Evolutionary conservation across 176 grass and related monocot species (phyloP).

Genomic region (Oryza longistaminata): DNA sequence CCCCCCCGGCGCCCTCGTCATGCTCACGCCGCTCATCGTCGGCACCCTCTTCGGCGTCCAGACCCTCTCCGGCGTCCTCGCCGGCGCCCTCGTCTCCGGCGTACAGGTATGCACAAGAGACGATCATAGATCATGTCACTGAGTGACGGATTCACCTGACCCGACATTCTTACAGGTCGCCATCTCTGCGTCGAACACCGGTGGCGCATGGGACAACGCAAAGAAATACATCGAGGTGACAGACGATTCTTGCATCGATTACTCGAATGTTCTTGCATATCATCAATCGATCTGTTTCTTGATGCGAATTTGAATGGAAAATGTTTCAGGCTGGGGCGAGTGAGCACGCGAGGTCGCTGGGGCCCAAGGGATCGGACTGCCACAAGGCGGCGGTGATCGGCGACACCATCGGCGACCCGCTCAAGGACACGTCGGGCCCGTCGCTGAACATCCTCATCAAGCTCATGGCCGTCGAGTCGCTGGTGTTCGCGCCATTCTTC

Average conservation of each 20-base stretch:
- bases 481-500: constrained; percentile 57
- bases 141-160: neutral
- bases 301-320: neutral
- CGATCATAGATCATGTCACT: no score
- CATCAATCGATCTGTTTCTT: neutral
- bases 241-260: neutral
- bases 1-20: constrained; percentile 52
- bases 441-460: constrained; percentile 72
- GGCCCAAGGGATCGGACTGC: constrained; percentile 50
- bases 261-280: neutral
- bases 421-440: constrained; percentile 59
- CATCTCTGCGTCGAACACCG: constrained; percentile 56
- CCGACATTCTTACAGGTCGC: constrained; percentile 30
- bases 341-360: constrained; percentile 46
- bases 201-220: constrained; percentile 59
- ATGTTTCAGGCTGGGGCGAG: constrained; percentile 43
- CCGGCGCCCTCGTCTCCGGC: constrained; percentile 49
- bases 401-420: constrained; percentile 51
- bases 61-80: constrained; percentile 53
- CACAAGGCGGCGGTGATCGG: constrained; percentile 60
- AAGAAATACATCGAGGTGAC: constrained; percentile 68
- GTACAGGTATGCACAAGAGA: constrained; percentile 23
- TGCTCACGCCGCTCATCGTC: constrained; percentile 54
- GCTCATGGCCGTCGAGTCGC: constrained; percentile 62
- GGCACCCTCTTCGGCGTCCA: constrained; percentile 54